Base-by-base conservation (phyloP, 2,329 filamentous ascomycete genomes). In the Fusarium chlamydosporum region DNA sequence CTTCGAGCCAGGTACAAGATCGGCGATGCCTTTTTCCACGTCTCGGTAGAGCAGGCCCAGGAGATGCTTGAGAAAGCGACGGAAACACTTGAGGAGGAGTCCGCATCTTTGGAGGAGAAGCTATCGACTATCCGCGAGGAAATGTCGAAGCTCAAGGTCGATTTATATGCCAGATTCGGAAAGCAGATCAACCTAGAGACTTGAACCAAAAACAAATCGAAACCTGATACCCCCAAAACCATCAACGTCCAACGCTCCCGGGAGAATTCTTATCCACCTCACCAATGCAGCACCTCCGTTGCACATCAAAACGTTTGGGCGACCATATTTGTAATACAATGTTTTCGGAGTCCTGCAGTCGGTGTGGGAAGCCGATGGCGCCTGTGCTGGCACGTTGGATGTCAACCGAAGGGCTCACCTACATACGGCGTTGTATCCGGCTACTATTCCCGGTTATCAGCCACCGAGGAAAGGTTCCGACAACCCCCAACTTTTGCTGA, bases 121-220 rank as follows among this genome's bases (percentile, higher is more conserved):
- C 81, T 98, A 38, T 83, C 86, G 56, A 85, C 85, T 4, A 85
- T 97, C 53, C 90, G 91, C 57, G 94, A 96, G 70, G 93, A 97
- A 78, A 94, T 98, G 92, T 88, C 89, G 67, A 86, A 92, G 78
- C 85, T 99, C 69, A 99, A 99, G 84, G 92, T 97, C 61, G 89
- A 92, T 66, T 83, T 99, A 65, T 99, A 99, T 81, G 94, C 94
- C 34, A 89, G 96, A 66, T 99, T 99, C 81, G 96, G 96, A 57
- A 89, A 92, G 79, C 97, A 94, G 79, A 99, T 99, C 84, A 99
- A 99, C 81, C 85, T 98, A 70, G 96, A 99, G 81, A 93, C 92
- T 72, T 96, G 84, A 86, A 60, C 55, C 47, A 61, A 59, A 68
- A 53, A 58, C 34, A 55, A 55, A 54, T 67, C 56, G 54, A 68